Percentiles rank a stretch among this genome's conserved stretches.
Evolutionary conservation across 352 stramenopile genomes (phyloP).

Genomic region (Phytophthora sp.): DNA sequence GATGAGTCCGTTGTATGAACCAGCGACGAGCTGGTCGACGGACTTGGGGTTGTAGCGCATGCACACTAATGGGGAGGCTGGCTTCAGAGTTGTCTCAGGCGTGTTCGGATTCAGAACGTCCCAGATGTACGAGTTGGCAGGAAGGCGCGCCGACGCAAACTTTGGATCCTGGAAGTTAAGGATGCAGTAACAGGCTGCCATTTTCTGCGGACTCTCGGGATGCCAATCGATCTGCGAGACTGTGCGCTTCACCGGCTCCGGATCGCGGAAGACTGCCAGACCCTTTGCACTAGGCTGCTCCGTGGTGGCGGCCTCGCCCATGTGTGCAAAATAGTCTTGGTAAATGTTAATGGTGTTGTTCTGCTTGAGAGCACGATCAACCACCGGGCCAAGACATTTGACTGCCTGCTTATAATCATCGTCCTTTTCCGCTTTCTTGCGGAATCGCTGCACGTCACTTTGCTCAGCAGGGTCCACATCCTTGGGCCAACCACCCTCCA

Average conservation of each 20-base stretch:
- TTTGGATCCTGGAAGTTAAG: slow-evolving; percentile 96
- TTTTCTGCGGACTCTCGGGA: slow-evolving; percentile 94
- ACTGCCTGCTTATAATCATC: slow-evolving; percentile 96
- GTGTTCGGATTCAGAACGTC: slow-evolving; percentile 98
- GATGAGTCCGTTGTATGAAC: slow-evolving; percentile 97
- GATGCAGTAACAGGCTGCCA: slow-evolving; percentile 97
- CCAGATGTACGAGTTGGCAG: slow-evolving; percentile 95
- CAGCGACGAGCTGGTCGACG: slow-evolving; percentile 95
- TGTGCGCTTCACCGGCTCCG: slow-evolving; percentile 92
- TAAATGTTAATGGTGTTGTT: slow-evolving; percentile 99
- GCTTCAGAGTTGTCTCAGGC: slow-evolving; percentile 93
- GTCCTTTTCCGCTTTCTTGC: slow-evolving; percentile 98
- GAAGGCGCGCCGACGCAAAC: slow-evolving; percentile 81
- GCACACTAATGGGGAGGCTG: slow-evolving; percentile 87
- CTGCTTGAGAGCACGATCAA: slow-evolving; percentile 95
- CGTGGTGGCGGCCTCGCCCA: slow-evolving; percentile 91
- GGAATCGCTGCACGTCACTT: slow-evolving; percentile 95
- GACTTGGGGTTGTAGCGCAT: slow-evolving; percentile 98
- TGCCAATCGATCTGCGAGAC: slow-evolving; percentile 98
- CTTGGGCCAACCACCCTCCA: slow-evolving; percentile 97
- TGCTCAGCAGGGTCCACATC: slow-evolving; percentile 97
- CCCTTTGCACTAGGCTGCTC: slow-evolving; percentile 97
- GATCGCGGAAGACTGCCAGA: slow-evolving; percentile 97
- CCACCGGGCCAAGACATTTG: slow-evolving; percentile 92
- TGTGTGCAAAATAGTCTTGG: slow-evolving; percentile 95